Conservation (phyloP, 371 early-diverging fungal species). For the Rhizopus microsporus region DNA sequence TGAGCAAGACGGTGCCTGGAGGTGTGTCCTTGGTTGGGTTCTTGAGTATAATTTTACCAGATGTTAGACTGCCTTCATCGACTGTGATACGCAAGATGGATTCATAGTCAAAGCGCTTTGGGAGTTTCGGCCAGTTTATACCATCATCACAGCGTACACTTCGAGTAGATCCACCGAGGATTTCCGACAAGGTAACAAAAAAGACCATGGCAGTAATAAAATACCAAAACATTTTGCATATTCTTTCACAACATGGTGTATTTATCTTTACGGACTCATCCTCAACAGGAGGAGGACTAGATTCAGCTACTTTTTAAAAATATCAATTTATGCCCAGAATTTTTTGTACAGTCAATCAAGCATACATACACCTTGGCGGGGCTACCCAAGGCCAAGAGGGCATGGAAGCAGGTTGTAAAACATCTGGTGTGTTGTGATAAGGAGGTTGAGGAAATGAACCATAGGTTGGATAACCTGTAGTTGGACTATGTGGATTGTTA, state of each 20-base stretch:
- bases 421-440: background rate
- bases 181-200: background rate
- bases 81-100: background rate
- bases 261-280: background rate
- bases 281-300: background rate
- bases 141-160: background rate
- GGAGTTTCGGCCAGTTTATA: background rate
- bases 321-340: background rate
- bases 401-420: background rate
- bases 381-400: slow-evolving; percentile 3
- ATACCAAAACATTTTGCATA: background rate
- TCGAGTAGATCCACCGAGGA: background rate
- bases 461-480: slow-evolving; percentile 5
- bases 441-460: background rate
- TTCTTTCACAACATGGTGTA: background rate
- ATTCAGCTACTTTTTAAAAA: background rate
- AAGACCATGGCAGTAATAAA: slow-evolving; percentile 1
- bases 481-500: background rate
- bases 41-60: background rate
- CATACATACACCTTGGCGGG: background rate
- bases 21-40: background rate
- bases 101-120: background rate
- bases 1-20: background rate
- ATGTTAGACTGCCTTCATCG: background rate
- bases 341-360: slow-evolving; percentile 1